A percentile compares a stretch with the other conserved stretches of the same genome.
Conservation (phyloP, 768 basidiomycete species). For the Tricholoma matsutake region DNA sequence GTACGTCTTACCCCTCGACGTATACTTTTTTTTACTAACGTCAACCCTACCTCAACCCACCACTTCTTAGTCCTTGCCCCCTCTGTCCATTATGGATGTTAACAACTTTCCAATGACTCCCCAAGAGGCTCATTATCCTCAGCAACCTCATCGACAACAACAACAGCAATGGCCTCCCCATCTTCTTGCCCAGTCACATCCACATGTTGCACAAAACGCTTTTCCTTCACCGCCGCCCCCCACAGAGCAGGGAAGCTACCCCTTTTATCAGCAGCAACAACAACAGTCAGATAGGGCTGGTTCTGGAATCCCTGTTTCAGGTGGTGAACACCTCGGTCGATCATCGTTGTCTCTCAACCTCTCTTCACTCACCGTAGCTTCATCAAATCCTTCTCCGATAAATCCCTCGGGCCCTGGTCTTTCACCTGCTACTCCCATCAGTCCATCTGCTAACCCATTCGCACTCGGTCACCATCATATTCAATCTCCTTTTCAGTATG, state of each 20-base stretch:
- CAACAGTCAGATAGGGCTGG: neutral
- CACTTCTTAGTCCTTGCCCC: too few relatives aligned
- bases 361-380: constrained; percentile 61
- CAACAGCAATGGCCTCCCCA: constrained; percentile 7
- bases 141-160: neutral
- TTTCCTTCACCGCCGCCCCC: neutral
- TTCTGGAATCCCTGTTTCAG: neutral
- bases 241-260: neutral
- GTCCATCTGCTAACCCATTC: constrained; percentile 44
- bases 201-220: neutral
- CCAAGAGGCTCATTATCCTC: neutral
- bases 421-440: constrained; percentile 60
- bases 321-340: constrained; percentile 1
- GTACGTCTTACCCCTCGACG: too few relatives aligned
- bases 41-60: too few relatives aligned
- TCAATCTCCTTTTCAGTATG: constrained; percentile 52
- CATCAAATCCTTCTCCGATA: constrained; percentile 63
- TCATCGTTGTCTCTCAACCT: constrained; percentile 63
- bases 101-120: neutral
- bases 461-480: constrained; percentile 38
- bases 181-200: neutral
- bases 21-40: too few relatives aligned
- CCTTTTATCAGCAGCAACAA: neutral
- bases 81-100: neutral
- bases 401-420: constrained; percentile 41